Evolutionary conservation across 2,329 filamentous ascomycete genomes (phyloP), one percentile per base, ranked within the genome.

Genomic region (Aspergillus fructus): DNA sequence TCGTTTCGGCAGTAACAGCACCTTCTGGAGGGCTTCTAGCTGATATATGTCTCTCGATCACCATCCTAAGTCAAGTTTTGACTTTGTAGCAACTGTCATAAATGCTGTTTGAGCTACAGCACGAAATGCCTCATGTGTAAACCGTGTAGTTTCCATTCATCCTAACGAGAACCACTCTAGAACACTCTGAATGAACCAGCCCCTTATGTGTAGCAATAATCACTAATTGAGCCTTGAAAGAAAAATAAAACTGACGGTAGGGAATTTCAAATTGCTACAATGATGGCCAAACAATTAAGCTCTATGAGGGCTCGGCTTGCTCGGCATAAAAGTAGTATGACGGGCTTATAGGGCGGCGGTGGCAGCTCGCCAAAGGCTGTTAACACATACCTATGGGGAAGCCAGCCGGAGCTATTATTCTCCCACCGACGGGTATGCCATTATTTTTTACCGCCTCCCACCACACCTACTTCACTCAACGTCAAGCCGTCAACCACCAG

Each of bases 1-100:
- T 59, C 68, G 1, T 78, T 78, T 61, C 62, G 63, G 47, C 37
- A 30, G 23, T 60, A 55, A 19, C n/a, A 17, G 21, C 27, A n/a
- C 11, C 15, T 12, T 17, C 40, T 49, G 19, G 17, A 27, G 12
- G 12, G 7, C 5, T 37, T n/a, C 34, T 30, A 11, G 9, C 27
- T 9, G 4, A 30, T 30, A 27, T 27, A 30, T 30, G 27, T 11
- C 9, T 30, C 13, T 7, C 12, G 34, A 15, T 2, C 15, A 37
- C 15, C 34, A 13, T 13, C 34, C 13, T 5, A 13, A 13, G 3
- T n/a, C n/a, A 5, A 37, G 5, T 37, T 37, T 37, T 37, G 15
- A 37, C 15, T 37, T n/a, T 7, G 9, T 37, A n/a, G 34, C 34
- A n/a, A 37, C 15, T 15, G 12, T n/a, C 13, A 37, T 37, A 7